Evolutionary conservation across 352 stramenopile species (phyloP).

Genomic region (Phytopythium mirpurense): DNA sequence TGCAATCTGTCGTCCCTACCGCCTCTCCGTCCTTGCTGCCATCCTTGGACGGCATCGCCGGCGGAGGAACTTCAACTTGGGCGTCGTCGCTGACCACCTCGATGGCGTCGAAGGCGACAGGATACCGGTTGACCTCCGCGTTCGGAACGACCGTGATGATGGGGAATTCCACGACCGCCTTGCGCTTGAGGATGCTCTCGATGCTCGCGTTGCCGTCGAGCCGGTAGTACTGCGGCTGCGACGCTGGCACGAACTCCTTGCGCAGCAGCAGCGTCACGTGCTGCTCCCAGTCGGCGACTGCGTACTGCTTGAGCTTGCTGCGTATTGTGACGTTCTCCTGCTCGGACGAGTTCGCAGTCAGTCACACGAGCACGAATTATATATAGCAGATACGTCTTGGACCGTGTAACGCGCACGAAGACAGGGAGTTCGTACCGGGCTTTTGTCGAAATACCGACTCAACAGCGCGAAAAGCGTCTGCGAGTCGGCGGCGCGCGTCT

Average conservation of each 20-base stretch:
- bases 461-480: slow-evolving; percentile 56
- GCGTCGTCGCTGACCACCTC: slow-evolving; percentile 30
- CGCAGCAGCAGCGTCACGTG: slow-evolving; percentile 58
- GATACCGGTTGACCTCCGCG: slow-evolving; percentile 45
- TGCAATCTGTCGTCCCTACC: not conserved
- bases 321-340: slow-evolving; percentile 69
- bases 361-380: not conserved
- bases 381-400: too few relatives aligned
- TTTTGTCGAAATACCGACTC: slow-evolving; percentile 48
- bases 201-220: slow-evolving; percentile 56
- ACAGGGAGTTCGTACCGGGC: slow-evolving; percentile 22
- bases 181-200: slow-evolving; percentile 71
- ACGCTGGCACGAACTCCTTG: slow-evolving; percentile 73
- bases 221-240: slow-evolving; percentile 65
- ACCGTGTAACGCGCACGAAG: not conserved
- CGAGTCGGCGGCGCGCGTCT: slow-evolving; percentile 47
- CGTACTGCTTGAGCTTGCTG: slow-evolving; percentile 70
- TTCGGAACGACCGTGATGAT: slow-evolving; percentile 53
- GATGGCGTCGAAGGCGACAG: slow-evolving; percentile 60
- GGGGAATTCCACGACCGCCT: slow-evolving; percentile 77
- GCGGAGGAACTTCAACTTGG: not conserved
- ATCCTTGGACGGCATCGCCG: not conserved
- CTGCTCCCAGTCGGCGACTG: slow-evolving; percentile 41
- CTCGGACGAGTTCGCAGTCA: not conserved
- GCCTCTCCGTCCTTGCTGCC: not conserved